Evolutionary conservation across 768 basidiomycete species (phyloP).

Genomic region (Podaxis sp.): DNA sequence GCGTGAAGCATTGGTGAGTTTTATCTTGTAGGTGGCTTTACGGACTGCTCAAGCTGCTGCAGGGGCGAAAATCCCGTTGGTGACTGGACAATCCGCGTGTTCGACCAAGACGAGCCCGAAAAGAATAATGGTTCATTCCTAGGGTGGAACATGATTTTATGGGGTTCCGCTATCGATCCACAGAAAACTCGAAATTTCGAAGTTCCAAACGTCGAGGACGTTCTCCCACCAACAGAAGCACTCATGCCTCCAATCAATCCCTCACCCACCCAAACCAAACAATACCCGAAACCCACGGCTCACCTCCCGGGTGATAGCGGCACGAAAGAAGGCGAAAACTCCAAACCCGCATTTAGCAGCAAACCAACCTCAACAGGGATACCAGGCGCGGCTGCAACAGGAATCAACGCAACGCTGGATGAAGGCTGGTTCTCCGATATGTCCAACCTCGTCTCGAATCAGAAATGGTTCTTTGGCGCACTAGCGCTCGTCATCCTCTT

Average conservation of each 20-base stretch:
- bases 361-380: conserved; percentile 21
- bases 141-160: conserved; percentile 90
- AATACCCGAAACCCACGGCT: conserved; percentile 80
- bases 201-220: conserved; percentile 50
- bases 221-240: conserved; percentile 43
- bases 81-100: conserved; percentile 85
- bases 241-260: conserved; percentile 33
- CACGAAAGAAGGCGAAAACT: conserved; percentile 73
- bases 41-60: conserved; percentile 15
- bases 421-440: conserved; percentile 86
- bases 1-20: conserved; percentile 92
- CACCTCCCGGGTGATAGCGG: conserved; percentile 88
- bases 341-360: conserved; percentile 66
- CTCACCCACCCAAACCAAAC: conserved; percentile 48
- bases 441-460: conserved; percentile 65
- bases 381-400: conserved; percentile 30
- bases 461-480: conserved; percentile 90
- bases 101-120: conserved; percentile 64
- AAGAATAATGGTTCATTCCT: conserved; percentile 66
- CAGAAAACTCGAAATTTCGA: conserved; percentile 60
- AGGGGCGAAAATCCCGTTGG: conserved; percentile 95
- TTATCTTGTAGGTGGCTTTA: conserved; percentile 1
- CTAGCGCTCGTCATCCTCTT: conserved; percentile 78
- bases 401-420: conserved; percentile 58
- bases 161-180: conserved; percentile 84